These are phyloP conservation scores for Xerocomus amazonicus DNA, from an alignment of 1,284 basidiomycete species.

Conservation along the genomic window DNA sequence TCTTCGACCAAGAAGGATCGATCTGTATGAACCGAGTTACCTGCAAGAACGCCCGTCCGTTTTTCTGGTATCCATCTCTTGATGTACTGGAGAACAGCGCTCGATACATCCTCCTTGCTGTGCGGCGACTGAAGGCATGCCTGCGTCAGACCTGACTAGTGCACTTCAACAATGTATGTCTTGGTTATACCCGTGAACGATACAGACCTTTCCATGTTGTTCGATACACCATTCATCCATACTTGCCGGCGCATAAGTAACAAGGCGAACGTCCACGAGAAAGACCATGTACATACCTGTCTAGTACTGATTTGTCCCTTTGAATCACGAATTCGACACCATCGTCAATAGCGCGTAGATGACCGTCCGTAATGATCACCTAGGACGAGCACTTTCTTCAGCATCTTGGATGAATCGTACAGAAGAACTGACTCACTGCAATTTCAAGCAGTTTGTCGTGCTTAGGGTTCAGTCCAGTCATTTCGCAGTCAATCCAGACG, in stretches of 20 bases:
- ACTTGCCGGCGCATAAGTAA: conserved; percentile 33
- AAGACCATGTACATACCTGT: conserved; percentile 45
- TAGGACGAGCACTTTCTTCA: conserved; percentile 18
- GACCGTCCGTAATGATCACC: conserved; percentile 82
- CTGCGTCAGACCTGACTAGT: conserved; percentile 68
- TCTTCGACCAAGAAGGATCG: conserved; percentile 66
- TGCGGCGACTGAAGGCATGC: conserved; percentile 65
- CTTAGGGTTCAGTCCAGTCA: conserved; percentile 68
- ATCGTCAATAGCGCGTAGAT: conserved; percentile 69
- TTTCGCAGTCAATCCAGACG: conserved; percentile 89
- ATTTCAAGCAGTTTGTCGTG: conserved; percentile 76
- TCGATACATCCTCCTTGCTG: conserved; percentile 50
- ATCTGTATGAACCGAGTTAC: conserved; percentile 80
- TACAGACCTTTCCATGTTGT: conserved; percentile 61
- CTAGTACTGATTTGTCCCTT: conserved; percentile 60
- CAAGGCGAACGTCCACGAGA: no score
- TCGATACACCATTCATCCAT: conserved; percentile 77
- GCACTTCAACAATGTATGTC: background rate
- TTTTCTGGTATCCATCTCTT: conserved; percentile 69
- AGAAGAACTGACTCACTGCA: conserved; percentile 41
- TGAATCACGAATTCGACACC: conserved; percentile 71
- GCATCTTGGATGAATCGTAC: background rate
- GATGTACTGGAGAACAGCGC: conserved; percentile 63
- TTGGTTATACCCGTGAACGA: background rate
- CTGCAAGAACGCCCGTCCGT: conserved; percentile 66